Percentiles rank a stretch among this genome's conserved stretches.
phyloP scores from a whole-genome alignment of 169 alveolate species.

The Babesia bovis region DNA sequence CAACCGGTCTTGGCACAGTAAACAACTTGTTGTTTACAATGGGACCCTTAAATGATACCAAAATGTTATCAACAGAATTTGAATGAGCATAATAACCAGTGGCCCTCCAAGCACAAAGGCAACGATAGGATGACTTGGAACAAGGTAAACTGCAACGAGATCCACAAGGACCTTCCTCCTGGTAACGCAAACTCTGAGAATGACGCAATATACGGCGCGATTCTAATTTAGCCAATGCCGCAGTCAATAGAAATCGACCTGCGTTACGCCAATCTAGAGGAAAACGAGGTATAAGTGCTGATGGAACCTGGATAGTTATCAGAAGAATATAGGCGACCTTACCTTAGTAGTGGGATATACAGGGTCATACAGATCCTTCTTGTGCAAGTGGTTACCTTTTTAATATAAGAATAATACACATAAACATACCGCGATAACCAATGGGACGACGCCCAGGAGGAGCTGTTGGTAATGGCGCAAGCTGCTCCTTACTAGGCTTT shows the following conservation, averaged over 20 bases:
- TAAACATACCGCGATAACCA: slow-evolving; percentile 43
- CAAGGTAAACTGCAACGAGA: slow-evolving; percentile 75
- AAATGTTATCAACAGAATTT: slow-evolving; percentile 51
- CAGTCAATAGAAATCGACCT: slow-evolving; percentile 81
- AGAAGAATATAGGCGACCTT: background rate
- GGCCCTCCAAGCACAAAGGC: slow-evolving; percentile 74
- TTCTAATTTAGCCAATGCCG: slow-evolving; percentile 80
- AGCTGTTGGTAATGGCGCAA: slow-evolving; percentile 52
- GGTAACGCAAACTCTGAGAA: slow-evolving; percentile 70
- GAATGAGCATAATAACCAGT: slow-evolving; percentile 51
- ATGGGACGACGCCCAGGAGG: slow-evolving; percentile 37
- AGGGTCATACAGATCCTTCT: slow-evolving; percentile 80
- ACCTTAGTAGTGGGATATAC: slow-evolving; percentile 87
- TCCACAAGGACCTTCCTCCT: slow-evolving; percentile 74
- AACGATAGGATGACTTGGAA: slow-evolving; percentile 68
- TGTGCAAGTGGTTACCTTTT: slow-evolving; percentile 84
- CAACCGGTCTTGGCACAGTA: slow-evolving; percentile 65
- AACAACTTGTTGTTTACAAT: slow-evolving; percentile 66
- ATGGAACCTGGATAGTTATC: slow-evolving; percentile 71
- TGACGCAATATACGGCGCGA: slow-evolving; percentile 67
- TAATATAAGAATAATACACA: background rate
- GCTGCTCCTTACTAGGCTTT: slow-evolving; percentile 59
- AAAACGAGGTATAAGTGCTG: slow-evolving; percentile 81
- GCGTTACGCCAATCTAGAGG: slow-evolving; percentile 89
- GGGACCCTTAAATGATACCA: slow-evolving; percentile 71